Evolutionary conservation across 306 rosid genomes (phyloP).

Genomic region (Ormosia semicastrata): DNA sequence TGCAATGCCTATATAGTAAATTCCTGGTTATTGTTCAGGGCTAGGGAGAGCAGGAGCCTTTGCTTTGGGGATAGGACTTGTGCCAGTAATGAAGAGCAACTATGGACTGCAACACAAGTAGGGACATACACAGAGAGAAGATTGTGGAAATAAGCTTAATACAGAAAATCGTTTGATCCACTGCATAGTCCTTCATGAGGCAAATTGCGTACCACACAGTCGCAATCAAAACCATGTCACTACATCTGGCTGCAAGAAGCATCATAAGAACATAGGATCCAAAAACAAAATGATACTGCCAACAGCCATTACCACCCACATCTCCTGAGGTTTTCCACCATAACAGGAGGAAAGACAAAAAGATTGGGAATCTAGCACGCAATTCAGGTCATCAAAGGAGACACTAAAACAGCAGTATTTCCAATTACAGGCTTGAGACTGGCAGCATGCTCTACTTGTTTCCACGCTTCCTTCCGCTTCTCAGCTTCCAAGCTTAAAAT

Average conservation of each 20-base stretch:
- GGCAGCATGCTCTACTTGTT: slow-evolving; percentile 71
- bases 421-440: slow-evolving; percentile 74
- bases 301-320: slow-evolving; percentile 40
- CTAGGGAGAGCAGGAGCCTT: neutral
- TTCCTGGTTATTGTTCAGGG: neutral
- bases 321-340: slow-evolving; percentile 29
- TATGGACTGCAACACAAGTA: neutral
- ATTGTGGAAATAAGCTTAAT: slow-evolving; percentile 28
- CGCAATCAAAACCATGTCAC: slow-evolving; percentile 36
- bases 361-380: slow-evolving; percentile 32
- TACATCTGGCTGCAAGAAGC: slow-evolving; percentile 45
- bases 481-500: slow-evolving; percentile 41
- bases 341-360: neutral
- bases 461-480: slow-evolving; percentile 85
- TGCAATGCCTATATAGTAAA: neutral
- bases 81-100: neutral
- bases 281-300: slow-evolving; percentile 25
- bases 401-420: slow-evolving; percentile 80
- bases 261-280: slow-evolving; percentile 24
- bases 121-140: slow-evolving; percentile 5
- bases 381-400: slow-evolving; percentile 50
- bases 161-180: slow-evolving; percentile 41
- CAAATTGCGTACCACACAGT: slow-evolving; percentile 23
- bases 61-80: slow-evolving; percentile 1
- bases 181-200: slow-evolving; percentile 39